phyloP scores from a whole-genome alignment of 768 basidiomycete species.

The Leucogyrophana mollusca region DNA sequence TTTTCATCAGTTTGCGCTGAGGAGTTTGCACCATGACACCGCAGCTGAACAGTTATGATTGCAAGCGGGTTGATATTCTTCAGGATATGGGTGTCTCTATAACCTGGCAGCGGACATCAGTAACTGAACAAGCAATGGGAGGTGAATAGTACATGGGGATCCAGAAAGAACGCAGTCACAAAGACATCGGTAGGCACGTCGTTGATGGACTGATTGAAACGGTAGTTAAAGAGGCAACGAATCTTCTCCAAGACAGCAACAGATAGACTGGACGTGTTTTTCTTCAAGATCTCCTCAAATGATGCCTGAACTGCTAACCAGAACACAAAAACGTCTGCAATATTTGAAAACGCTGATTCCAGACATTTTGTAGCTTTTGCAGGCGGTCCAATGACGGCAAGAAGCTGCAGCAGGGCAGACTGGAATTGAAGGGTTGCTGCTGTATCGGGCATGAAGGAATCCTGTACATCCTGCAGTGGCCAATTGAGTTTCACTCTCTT shows the following conservation, averaged over 20 bases:
- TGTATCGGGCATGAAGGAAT: too few relatives aligned
- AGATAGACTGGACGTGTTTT: constrained; percentile 1
- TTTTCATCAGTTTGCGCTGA: background rate
- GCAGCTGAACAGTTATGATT: background rate
- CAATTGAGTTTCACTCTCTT: too few relatives aligned
- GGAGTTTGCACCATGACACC: background rate
- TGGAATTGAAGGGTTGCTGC: background rate
- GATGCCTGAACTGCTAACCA: constrained; percentile 17
- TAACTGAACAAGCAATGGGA: too few relatives aligned
- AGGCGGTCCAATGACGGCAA: constrained; percentile 11
- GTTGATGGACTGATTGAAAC: constrained; percentile 18
- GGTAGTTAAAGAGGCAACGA: constrained; percentile 9
- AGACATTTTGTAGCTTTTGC: constrained; percentile 21
- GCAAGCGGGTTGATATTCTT: background rate
- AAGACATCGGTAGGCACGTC: constrained; percentile 11
- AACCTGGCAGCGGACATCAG: constrained; percentile 15
- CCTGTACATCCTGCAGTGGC: too few relatives aligned
- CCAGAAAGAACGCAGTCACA: constrained; percentile 16
- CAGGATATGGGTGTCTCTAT: background rate
- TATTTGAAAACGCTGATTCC: constrained; percentile 18
- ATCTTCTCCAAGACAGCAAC: constrained; percentile 4
- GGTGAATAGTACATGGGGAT: constrained; percentile 14
- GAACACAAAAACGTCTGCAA: constrained; percentile 23
- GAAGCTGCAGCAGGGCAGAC: constrained; percentile 5
- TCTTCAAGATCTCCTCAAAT: constrained; percentile 6